Conservation (phyloP, 129 eudicot species). For the Tanacetum coccineum region DNA sequence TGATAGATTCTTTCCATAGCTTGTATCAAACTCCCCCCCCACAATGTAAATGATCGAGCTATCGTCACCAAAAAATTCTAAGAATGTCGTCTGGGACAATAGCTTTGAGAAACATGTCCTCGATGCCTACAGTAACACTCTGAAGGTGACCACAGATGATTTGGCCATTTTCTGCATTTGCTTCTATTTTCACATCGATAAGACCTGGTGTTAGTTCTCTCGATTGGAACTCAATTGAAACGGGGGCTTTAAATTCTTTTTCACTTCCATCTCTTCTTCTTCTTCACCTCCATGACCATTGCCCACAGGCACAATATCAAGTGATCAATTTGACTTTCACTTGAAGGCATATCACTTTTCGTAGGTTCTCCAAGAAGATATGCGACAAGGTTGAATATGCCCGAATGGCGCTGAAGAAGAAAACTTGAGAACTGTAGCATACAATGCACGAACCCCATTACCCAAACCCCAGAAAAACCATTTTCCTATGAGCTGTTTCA, state of each 20-base stretch:
- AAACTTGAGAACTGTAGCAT: slow-evolving; percentile 74
- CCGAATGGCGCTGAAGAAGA: slow-evolving; percentile 90
- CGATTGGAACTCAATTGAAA: slow-evolving; percentile 74
- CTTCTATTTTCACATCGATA: slow-evolving; percentile 68
- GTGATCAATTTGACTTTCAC: slow-evolving; percentile 47
- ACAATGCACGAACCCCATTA: slow-evolving; percentile 65
- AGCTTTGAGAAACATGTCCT: slow-evolving; percentile 90
- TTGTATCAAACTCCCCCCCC: slow-evolving; percentile 55
- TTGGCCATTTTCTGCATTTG: slow-evolving; percentile 83
- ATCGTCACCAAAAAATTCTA: slow-evolving; percentile 35
- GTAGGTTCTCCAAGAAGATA: slow-evolving; percentile 73
- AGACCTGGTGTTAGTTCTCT: slow-evolving; percentile 88
- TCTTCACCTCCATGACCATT: slow-evolving; percentile 40
- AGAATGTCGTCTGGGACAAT: slow-evolving; percentile 56
- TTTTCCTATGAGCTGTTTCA: slow-evolving; percentile 26
- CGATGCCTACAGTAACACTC: slow-evolving; percentile 72
- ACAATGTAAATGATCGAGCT: slow-evolving; percentile 45
- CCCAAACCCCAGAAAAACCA: slow-evolving; percentile 30
- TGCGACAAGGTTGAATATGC: slow-evolving; percentile 59
- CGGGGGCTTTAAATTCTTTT: slow-evolving; percentile 46
- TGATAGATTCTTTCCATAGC: slow-evolving; percentile 61
- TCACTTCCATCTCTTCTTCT: slow-evolving; percentile 35
- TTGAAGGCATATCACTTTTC: slow-evolving; percentile 23
- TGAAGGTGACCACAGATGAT: slow-evolving; percentile 70
- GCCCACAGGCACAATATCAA: slow-evolving; percentile 58